Percentiles rank a stretch among this genome's conserved stretches.
These are phyloP conservation scores for Polytrichum commune DNA, from an alignment of 225 moss, liverwort and hornwort genomes.

Conservation along the genomic window DNA sequence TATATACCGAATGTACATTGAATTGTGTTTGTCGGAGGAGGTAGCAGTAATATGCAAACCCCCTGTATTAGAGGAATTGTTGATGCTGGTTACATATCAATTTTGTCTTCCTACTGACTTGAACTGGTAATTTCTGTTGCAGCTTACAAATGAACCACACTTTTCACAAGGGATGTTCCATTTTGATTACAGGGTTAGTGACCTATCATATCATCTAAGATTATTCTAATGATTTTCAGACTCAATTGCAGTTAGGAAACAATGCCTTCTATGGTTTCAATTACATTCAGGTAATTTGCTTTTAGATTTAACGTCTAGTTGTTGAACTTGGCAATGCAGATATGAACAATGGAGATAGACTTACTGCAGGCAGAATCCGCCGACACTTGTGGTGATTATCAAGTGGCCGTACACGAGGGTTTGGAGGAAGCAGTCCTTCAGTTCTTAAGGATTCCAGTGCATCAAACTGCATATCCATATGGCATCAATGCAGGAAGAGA, in stretches of 20 bases:
- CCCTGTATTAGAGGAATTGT: too few relatives aligned
- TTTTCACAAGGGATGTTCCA: conserved; percentile 99
- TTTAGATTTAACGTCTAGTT: too few relatives aligned
- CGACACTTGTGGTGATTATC: conserved; percentile 71
- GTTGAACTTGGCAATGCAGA: too few relatives aligned
- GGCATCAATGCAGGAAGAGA: too few relatives aligned
- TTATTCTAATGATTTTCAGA: conserved; percentile 69
- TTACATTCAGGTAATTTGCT: conserved; percentile 77
- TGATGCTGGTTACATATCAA: too few relatives aligned
- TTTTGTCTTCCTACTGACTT: background rate
- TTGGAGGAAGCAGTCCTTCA: conserved; percentile 63
- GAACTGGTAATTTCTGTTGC: conserved; percentile 22
- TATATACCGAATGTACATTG: too few relatives aligned
- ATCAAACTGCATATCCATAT: too few relatives aligned
- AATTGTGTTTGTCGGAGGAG: too few relatives aligned
- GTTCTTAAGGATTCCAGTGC: conserved; percentile 56
- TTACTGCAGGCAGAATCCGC: conserved; percentile 54
- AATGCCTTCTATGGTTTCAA: conserved; percentile 97
- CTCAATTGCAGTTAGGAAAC: conserved; percentile 96
- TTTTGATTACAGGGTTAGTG: conserved; percentile 95
- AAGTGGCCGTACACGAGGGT: conserved; percentile 56
- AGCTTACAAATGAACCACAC: conserved; percentile 99
- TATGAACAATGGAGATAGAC: background rate
- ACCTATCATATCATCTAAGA: background rate
- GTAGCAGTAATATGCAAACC: too few relatives aligned